Evolutionary conservation across 129 eudicot genomes (phyloP), one percentile per base, ranked within the genome.

Genomic region (Cynara cardunculus): DNA sequence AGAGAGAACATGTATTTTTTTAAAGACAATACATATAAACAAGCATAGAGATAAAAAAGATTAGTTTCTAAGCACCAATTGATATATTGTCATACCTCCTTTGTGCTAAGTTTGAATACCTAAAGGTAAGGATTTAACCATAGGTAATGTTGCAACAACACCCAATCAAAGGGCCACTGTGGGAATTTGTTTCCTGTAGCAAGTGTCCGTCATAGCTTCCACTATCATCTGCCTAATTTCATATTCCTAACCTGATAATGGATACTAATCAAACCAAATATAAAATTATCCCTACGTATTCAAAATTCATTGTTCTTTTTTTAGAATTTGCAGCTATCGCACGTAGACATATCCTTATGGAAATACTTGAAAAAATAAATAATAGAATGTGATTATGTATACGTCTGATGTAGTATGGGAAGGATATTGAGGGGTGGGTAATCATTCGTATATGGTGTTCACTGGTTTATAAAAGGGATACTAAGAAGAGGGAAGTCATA

Each of bases 401-500:
- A 59, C 16, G 62, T 46, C 5, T 13, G 59, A 49, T 49, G 68
- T 19, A 21, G 68, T 19, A 61, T 61, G 9, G 68, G 68, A 19
- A 61, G 68, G 26, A 19, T 56, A 80, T 32, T 9, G 27, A 71
- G 46, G 41, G 37, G 25, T 25, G 77, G 70, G 27, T 56, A 18
- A 44, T 78, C 75, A 18, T 44, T 78, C n/a, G 46, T 13, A 56
- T 24, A 1, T 32, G 83, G 1, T 0, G 19, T 56, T 26, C 35
- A 53, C 25, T 79, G 21, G 16, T 77, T 41, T 61, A 44, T 62
- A 73, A 64, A 72, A 80, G 65, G 73, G 7, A 12, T 71, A 35
- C 22, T 79, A 69, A 37, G 49, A 69, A 35, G 68, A 76, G 71
- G 24, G 69, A 53, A 75, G 46, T 75, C 28, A 30, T n/a, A 26